Evolutionary conservation across 2,329 filamentous ascomycete genomes (phyloP).

Genomic region (Nemania abortiva): DNA sequence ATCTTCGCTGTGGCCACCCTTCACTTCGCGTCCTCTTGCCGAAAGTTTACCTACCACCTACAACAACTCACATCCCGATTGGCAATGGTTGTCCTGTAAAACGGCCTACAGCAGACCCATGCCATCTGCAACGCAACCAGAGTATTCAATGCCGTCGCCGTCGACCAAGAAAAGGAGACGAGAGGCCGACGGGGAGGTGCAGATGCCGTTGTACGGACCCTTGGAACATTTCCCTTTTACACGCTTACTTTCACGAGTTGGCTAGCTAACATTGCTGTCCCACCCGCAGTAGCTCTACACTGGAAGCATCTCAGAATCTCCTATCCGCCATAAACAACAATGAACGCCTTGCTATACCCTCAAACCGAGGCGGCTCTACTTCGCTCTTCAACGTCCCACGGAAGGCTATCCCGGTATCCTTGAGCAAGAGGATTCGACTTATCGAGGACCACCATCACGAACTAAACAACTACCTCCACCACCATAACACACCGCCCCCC

Average conservation of each 20-base stretch:
- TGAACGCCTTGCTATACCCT: slow-evolving; percentile 45
- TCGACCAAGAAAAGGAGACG: slow-evolving; percentile 55
- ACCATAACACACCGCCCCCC: slow-evolving; percentile 16
- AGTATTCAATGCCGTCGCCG: slow-evolving; percentile 48
- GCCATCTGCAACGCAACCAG: slow-evolving; percentile 54
- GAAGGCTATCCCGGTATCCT: slow-evolving; percentile 47
- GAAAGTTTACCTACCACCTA: neutral
- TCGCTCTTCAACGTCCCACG: slow-evolving; percentile 43
- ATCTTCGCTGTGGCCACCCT: slow-evolving; percentile 7
- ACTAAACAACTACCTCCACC: slow-evolving; percentile 27
- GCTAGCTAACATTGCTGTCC: slow-evolving; percentile 40
- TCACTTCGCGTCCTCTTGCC: neutral
- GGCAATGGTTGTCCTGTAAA: slow-evolving; percentile 15
- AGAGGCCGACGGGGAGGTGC: slow-evolving; percentile 50
- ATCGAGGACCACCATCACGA: slow-evolving; percentile 39
- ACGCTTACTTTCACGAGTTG: neutral
- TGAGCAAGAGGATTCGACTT: slow-evolving; percentile 47
- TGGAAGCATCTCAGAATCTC: slow-evolving; percentile 41
- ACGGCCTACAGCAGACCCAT: slow-evolving; percentile 43
- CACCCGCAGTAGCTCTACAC: slow-evolving; percentile 34
- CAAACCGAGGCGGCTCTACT: slow-evolving; percentile 27
- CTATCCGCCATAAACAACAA: slow-evolving; percentile 46
- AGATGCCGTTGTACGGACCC: slow-evolving; percentile 47
- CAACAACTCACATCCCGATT: neutral
- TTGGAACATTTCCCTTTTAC: slow-evolving; percentile 10